Evolutionary conservation across 352 stramenopile species (phyloP).

Genomic region (Globisporangium canariense): DNA sequence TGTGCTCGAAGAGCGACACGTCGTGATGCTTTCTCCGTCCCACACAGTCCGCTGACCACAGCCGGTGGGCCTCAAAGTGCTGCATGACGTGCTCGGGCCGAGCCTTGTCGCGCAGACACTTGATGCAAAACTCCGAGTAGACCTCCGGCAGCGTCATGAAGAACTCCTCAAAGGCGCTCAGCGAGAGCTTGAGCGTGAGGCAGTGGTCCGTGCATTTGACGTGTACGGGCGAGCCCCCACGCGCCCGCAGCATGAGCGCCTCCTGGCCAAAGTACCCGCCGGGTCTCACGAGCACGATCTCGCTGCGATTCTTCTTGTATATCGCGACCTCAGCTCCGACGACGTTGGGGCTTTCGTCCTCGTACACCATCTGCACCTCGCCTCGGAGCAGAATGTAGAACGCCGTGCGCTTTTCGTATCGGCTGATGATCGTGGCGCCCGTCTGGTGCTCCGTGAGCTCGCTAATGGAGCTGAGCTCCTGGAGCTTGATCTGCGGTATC

Average conservation of each 20-base stretch:
- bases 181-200: conserved; percentile 38
- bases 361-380: conserved; percentile 35
- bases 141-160: conserved; percentile 50
- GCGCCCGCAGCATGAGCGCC: conserved; percentile 41
- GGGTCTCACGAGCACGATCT: conserved; percentile 35
- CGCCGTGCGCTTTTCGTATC: conserved; percentile 21
- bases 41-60: conserved; percentile 62
- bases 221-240: conserved; percentile 29
- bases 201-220: conserved; percentile 41
- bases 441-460: conserved; percentile 41
- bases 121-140: conserved; percentile 70
- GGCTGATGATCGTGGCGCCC: conserved; percentile 27
- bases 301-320: conserved; percentile 13
- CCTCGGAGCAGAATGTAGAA: conserved; percentile 54
- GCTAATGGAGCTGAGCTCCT: conserved; percentile 54
- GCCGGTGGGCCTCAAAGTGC: conserved; percentile 55
- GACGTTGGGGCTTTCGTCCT: conserved; percentile 5
- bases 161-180: conserved; percentile 45
- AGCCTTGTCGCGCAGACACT: conserved; percentile 46
- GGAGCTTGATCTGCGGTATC: conserved; percentile 47
- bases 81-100: conserved; percentile 60
- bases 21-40: conserved; percentile 40
- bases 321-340: conserved; percentile 6
- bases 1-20: conserved; percentile 55
- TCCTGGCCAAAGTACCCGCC: conserved; percentile 70